phyloP scores from a whole-genome alignment of 805 yeast genomes.

The Zygoascus tannicola region DNA sequence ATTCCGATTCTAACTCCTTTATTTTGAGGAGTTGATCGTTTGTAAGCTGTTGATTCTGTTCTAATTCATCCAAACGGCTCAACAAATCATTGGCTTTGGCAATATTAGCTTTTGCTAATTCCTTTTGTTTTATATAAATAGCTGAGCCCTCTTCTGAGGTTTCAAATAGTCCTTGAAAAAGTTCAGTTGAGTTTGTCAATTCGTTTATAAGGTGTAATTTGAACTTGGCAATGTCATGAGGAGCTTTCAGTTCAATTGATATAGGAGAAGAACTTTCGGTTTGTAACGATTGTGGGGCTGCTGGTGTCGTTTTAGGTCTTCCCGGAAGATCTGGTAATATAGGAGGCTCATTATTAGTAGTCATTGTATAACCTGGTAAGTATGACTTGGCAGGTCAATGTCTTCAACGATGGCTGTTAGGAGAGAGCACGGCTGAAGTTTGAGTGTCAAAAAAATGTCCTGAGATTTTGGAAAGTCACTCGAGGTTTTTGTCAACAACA shows the following conservation, averaged over 20 bases:
- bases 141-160: conserved; percentile 17
- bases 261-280: neutral
- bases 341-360: neutral
- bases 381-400: too few species aligned
- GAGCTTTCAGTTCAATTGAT: neutral
- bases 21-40: conserved; percentile 10
- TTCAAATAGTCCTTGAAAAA: conserved; percentile 25
- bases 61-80: conserved; percentile 22
- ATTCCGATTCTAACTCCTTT: conserved; percentile 25
- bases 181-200: conserved; percentile 1
- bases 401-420: too few species aligned
- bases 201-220: conserved; percentile 6
- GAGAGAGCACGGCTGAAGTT: too few species aligned
- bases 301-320: neutral
- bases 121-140: conserved; percentile 19
- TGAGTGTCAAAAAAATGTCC: too few species aligned
- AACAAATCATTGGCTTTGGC: conserved; percentile 22
- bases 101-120: conserved; percentile 23
- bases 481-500: too few species aligned
- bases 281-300: neutral
- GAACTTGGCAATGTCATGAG: neutral
- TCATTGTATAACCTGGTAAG: neutral
- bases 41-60: conserved; percentile 7
- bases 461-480: too few species aligned
- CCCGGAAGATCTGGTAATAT: conserved; percentile 1